phyloP scores from a whole-genome alignment of 768 basidiomycete species.

The Macrolepiota fuliginosa region DNA sequence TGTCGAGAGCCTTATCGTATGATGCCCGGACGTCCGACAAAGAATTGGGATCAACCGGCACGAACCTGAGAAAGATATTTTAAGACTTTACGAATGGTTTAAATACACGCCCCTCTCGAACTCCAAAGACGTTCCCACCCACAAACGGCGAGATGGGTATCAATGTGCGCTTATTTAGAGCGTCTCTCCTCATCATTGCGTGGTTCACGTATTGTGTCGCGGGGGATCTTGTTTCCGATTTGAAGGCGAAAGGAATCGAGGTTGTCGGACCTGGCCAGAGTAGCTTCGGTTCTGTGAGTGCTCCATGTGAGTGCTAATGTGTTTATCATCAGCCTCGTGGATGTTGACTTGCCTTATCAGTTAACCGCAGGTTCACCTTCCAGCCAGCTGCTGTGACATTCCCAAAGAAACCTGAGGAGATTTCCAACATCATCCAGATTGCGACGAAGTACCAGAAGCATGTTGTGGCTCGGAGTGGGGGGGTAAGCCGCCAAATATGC shows the following conservation, averaged over 20 bases:
- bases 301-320: conserved; percentile 20
- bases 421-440: conserved; percentile 25
- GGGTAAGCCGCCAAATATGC: conserved; percentile 30
- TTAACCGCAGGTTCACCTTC: conserved; percentile 28
- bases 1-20: neutral
- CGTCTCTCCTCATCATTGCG: neutral
- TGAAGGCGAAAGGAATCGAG: conserved; percentile 15
- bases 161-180: neutral
- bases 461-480: conserved; percentile 39
- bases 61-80: neutral
- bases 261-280: conserved; percentile 20
- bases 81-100: neutral
- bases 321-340: neutral
- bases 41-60: too few relatives aligned
- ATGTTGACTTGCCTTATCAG: conserved; percentile 12
- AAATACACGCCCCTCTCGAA: neutral
- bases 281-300: conserved; percentile 20
- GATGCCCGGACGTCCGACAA: neutral
- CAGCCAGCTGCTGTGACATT: conserved; percentile 28
- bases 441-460: conserved; percentile 24
- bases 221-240: neutral
- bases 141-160: neutral
- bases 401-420: conserved; percentile 26
- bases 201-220: neutral
- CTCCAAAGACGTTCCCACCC: neutral